A percentile compares a stretch with the other conserved stretches of the same genome.
These are phyloP conservation scores for Casuarina glauca DNA, from an alignment of 306 rosid genomes.

Conservation along the genomic window DNA sequence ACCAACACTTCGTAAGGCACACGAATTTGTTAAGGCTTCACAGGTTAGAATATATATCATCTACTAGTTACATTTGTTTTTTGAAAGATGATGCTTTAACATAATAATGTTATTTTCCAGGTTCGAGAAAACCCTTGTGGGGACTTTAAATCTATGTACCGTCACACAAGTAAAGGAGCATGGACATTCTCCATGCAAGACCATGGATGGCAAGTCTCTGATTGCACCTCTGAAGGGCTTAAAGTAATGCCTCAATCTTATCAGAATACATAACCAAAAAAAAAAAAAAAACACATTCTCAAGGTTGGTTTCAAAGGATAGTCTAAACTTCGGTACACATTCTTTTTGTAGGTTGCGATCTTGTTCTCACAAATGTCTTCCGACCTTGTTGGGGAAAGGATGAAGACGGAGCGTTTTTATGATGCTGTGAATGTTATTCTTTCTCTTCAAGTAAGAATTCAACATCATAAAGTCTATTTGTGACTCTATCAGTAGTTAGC, in stretches of 20 bases:
- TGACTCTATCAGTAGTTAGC: background rate
- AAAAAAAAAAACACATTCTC: background rate
- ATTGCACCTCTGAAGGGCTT: conserved; percentile 64
- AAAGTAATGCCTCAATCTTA: conserved; percentile 34
- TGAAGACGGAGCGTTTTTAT: conserved; percentile 29
- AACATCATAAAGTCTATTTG: background rate
- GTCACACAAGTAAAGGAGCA: conserved; percentile 56
- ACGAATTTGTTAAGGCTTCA: conserved; percentile 60
- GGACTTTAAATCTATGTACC: conserved; percentile 41
- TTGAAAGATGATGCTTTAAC: background rate
- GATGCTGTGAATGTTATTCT: conserved; percentile 62
- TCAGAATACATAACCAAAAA: background rate
- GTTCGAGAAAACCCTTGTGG: conserved; percentile 53
- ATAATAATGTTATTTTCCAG: conserved; percentile 6
- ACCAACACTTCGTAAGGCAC: conserved; percentile 56
- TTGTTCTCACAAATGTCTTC: conserved; percentile 45
- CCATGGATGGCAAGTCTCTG: conserved; percentile 65
- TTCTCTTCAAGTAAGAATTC: conserved; percentile 42
- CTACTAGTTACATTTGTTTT: background rate
- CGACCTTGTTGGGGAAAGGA: conserved; percentile 25
- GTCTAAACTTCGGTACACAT: background rate
- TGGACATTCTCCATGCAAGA: conserved; percentile 60
- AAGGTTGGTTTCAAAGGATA: background rate
- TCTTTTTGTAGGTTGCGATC: conserved; percentile 37
- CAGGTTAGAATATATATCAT: conserved; percentile 38